A percentile compares a stretch with the other conserved stretches of the same genome.
Conservation (phyloP, 2,329 filamentous ascomycete species). For the Sporothrix protearum region DNA sequence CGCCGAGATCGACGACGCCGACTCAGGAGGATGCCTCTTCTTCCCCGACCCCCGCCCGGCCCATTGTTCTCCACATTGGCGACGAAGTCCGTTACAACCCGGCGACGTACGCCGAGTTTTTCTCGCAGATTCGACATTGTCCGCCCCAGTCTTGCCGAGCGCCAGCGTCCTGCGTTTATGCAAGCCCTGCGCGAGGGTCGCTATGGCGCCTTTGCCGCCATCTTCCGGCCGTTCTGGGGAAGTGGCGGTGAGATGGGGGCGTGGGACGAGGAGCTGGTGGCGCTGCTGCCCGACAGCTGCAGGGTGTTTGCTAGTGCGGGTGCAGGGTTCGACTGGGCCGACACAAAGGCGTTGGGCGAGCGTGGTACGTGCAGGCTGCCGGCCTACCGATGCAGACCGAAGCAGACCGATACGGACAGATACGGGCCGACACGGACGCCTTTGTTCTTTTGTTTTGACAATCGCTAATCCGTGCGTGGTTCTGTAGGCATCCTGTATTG, state of each 20-base stretch:
- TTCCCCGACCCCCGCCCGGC: neutral
- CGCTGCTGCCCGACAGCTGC: constrained; percentile 52
- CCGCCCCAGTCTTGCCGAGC: constrained; percentile 44
- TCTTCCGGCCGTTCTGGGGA: constrained; percentile 31
- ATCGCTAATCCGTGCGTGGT: neutral
- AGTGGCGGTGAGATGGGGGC: constrained; percentile 31
- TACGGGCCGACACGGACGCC: neutral
- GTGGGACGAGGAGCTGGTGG: constrained; percentile 31
- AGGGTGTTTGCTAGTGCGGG: constrained; percentile 63
- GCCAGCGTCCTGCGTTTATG: constrained; percentile 48
- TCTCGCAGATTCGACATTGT: constrained; percentile 47
- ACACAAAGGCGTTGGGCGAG: constrained; percentile 58
- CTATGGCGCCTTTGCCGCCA: constrained; percentile 54
- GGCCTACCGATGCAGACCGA: too few relatives aligned
- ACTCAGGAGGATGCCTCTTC: neutral
- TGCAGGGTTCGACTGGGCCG: constrained; percentile 64
- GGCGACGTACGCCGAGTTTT: constrained; percentile 46
- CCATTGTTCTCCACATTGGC: constrained; percentile 66
- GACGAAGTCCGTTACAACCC: constrained; percentile 56
- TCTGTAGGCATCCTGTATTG: constrained; percentile 62
- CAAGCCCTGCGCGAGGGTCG: constrained; percentile 47
- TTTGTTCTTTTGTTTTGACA: neutral
- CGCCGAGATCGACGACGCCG: constrained; percentile 34
- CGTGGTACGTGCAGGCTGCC: constrained; percentile 45
- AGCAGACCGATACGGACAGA: too few relatives aligned